phyloP scores from a whole-genome alignment of 2,329 filamentous ascomycete species.

The Venturia pyrina region DNA sequence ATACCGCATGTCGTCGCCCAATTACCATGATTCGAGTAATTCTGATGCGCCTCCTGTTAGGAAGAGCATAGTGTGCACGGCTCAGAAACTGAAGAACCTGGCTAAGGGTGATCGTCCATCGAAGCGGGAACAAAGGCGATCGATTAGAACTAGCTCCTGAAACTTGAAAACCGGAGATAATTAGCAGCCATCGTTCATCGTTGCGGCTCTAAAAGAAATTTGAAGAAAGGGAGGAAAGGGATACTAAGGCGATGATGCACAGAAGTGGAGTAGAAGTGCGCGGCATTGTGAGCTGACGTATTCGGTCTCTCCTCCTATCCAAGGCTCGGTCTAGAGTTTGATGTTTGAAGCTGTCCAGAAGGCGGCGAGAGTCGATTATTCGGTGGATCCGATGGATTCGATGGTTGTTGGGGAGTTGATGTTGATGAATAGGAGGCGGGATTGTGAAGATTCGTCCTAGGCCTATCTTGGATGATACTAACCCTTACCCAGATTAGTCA shows the following conservation, averaged over 20 bases:
- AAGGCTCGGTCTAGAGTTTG: too few species aligned
- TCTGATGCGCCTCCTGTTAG: too few species aligned
- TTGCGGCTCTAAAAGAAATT: too few species aligned
- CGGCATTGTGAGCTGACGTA: background rate
- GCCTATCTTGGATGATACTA: too few species aligned
- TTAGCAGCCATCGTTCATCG: background rate
- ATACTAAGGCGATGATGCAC: background rate
- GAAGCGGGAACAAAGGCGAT: background rate
- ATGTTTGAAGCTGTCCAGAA: background rate
- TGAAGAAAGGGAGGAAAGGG: background rate
- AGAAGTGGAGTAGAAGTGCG: background rate
- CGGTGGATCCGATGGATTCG: background rate
- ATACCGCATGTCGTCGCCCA: background rate
- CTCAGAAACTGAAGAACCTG: background rate
- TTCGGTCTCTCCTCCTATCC: background rate
- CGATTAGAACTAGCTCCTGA: background rate
- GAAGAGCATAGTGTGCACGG: background rate
- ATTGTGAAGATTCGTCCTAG: too few species aligned
- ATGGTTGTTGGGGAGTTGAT: background rate
- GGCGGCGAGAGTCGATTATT: background rate
- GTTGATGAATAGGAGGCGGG: background rate
- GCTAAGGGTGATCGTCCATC: background rate
- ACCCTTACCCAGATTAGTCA: too few species aligned
- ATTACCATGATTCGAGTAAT: background rate
- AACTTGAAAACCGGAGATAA: background rate